These are phyloP conservation scores for Phytopythium ostracodes DNA, from an alignment of 352 stramenopile species.

Conservation along the genomic window DNA sequence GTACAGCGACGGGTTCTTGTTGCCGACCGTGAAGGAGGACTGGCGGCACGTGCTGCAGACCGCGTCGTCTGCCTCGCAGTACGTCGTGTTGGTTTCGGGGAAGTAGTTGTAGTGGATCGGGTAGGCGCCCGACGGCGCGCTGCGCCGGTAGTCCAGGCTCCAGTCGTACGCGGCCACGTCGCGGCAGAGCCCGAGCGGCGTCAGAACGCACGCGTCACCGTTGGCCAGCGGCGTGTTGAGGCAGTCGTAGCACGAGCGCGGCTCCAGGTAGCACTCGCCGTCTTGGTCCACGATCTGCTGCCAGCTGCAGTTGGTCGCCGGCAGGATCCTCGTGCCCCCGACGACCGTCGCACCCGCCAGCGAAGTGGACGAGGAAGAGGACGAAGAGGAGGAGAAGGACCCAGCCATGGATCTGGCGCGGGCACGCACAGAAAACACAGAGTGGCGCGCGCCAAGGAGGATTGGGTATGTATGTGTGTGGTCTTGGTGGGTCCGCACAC, in stretches of 20 bases:
- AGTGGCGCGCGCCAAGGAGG: too few relatives aligned
- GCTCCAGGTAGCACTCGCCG: constrained; percentile 32
- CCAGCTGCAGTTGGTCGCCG: constrained; percentile 42
- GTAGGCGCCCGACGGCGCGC: constrained; percentile 22
- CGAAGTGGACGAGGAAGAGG: not conserved
- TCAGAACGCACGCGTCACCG: constrained; percentile 42
- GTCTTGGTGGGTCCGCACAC: not conserved
- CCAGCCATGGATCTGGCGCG: not conserved
- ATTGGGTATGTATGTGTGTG: not conserved
- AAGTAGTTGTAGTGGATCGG: constrained; percentile 67
- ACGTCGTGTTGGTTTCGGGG: constrained; percentile 41
- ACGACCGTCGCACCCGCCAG: constrained; percentile 2
- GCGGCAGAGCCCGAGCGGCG: constrained; percentile 37
- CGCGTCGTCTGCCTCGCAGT: constrained; percentile 38
- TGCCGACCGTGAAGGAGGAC: constrained; percentile 28
- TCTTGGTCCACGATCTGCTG: constrained; percentile 21
- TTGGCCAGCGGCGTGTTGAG: constrained; percentile 36
- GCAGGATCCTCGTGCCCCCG: constrained; percentile 9
- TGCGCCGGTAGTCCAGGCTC: constrained; percentile 45
- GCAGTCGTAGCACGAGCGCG: constrained; percentile 57
- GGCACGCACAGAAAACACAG: not conserved
- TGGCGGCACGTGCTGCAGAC: constrained; percentile 31
- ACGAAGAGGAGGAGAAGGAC: not conserved
- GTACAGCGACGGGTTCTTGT: constrained; percentile 46
- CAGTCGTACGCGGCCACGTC: constrained; percentile 38